Percentiles rank a stretch among this genome's conserved stretches.
Evolutionary conservation across 805 yeast species (phyloP).

Genomic region (Candida nanaspora): DNA sequence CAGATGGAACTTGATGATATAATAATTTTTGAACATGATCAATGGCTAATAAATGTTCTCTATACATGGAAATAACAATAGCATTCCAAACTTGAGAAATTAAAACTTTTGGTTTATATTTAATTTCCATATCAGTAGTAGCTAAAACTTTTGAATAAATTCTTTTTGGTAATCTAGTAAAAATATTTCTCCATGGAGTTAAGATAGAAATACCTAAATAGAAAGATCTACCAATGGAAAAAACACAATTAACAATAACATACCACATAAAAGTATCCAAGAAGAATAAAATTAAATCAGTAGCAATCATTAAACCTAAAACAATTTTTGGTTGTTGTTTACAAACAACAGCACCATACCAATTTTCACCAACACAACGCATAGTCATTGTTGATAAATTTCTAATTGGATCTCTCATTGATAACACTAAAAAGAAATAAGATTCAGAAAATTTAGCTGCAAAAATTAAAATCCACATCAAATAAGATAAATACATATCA

Average conservation of each 20-base stretch:
- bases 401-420: conserved; percentile 93
- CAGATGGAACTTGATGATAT: conserved; percentile 98
- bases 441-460: conserved; percentile 87
- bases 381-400: conserved; percentile 73
- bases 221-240: conserved; percentile 96
- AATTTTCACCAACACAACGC: conserved; percentile 95
- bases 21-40: conserved; percentile 97
- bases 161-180: conserved; percentile 97
- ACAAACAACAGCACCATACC: conserved; percentile 77
- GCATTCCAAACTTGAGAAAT: conserved; percentile 99
- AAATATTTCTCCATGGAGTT: conserved; percentile 99
- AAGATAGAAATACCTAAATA: conserved; percentile 97
- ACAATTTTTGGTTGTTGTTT: conserved; percentile 82
- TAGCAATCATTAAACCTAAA: conserved; percentile 85
- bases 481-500: conserved; percentile 94
- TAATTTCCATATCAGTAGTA: conserved; percentile 98
- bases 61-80: conserved; percentile 97
- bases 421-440: conserved; percentile 81
- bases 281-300: conserved; percentile 93
- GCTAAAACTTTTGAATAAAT: conserved; percentile 96
- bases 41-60: conserved; percentile 96
- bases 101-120: conserved; percentile 96
- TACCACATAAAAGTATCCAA: conserved; percentile 99
- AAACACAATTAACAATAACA: conserved; percentile 87
- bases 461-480: conserved; percentile 85